A percentile compares a stretch with the other conserved stretches of the same genome.
These are phyloP conservation scores for Trichosporon ovoides DNA, from an alignment of 1,284 basidiomycete species.

Conservation along the genomic window DNA sequence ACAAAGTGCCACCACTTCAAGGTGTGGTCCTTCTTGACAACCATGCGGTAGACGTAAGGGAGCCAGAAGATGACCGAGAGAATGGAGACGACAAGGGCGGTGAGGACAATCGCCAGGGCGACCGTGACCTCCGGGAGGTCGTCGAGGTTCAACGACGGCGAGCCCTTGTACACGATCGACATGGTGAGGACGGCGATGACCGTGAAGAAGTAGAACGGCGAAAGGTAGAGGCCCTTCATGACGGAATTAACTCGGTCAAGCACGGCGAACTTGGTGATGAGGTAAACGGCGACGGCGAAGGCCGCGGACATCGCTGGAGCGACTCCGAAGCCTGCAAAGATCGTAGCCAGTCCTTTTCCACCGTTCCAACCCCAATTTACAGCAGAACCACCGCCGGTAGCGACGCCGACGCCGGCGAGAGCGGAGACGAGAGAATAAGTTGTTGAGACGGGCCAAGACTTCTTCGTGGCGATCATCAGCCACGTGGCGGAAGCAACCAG, in stretches of 20 bases:
- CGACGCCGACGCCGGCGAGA: conserved; percentile 52
- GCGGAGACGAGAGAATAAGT: conserved; percentile 51
- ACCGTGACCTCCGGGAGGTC: conserved; percentile 32
- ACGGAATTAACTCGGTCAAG: conserved; percentile 45
- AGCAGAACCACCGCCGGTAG: conserved; percentile 43
- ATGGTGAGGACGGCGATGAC: conserved; percentile 40
- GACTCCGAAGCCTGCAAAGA: conserved; percentile 48
- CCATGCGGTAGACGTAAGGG: conserved; percentile 51
- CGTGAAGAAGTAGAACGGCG: conserved; percentile 50
- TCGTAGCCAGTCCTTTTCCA: conserved; percentile 49
- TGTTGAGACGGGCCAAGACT: conserved; percentile 50
- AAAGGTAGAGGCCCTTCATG: conserved; percentile 39
- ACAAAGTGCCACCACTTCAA: conserved; percentile 51
- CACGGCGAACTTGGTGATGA: conserved; percentile 48
- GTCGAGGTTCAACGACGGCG: conserved; percentile 47
- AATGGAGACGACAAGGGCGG: conserved; percentile 46
- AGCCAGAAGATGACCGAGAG: conserved; percentile 52
- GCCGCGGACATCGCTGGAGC: conserved; percentile 49
- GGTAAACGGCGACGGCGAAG: conserved; percentile 49
- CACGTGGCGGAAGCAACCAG: conserved; percentile 44
- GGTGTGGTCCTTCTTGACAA: conserved; percentile 52
- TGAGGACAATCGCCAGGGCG: conserved; percentile 49
- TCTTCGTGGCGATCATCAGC: conserved; percentile 49
- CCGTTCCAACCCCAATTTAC: conserved; percentile 54
- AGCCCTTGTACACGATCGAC: conserved; percentile 45